Percentiles rank a stretch among this genome's conserved stretches.
phyloP scores from a whole-genome alignment of 768 basidiomycete species.

The Agrocybe pediades region DNA sequence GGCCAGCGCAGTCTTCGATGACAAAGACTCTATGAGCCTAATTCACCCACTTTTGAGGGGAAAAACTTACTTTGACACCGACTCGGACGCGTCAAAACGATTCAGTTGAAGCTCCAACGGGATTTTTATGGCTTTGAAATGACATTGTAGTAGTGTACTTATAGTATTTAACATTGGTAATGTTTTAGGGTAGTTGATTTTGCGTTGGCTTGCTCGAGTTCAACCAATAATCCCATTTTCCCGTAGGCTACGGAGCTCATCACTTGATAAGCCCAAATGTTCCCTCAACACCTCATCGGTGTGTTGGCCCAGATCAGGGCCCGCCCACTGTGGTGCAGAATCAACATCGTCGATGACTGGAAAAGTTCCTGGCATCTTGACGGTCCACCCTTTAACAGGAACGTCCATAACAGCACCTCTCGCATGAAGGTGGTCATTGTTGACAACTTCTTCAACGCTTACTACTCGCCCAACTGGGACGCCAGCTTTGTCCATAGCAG shows the following conservation, averaged over 20 bases:
- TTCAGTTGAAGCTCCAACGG: too few relatives aligned
- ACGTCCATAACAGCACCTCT: constrained; percentile 63
- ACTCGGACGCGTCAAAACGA: too few relatives aligned
- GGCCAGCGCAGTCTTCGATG: too few relatives aligned
- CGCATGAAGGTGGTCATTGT: constrained; percentile 54
- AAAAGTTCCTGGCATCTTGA: constrained; percentile 70
- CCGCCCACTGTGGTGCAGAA: constrained; percentile 64
- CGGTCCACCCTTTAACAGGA: constrained; percentile 54
- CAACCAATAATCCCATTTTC: constrained; percentile 44
- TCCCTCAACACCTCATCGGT: constrained; percentile 49
- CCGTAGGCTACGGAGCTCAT: constrained; percentile 40
- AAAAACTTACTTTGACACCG: too few relatives aligned
- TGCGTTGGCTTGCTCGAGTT: not conserved
- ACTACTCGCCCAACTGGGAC: constrained; percentile 69
- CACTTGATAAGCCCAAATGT: constrained; percentile 40
- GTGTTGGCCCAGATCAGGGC: constrained; percentile 65
- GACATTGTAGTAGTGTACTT: too few relatives aligned
- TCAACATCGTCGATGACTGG: constrained; percentile 64
- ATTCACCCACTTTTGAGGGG: too few relatives aligned
- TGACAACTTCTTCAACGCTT: constrained; percentile 63
- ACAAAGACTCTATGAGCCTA: too few relatives aligned
- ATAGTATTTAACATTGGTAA: too few relatives aligned
- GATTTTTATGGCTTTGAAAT: too few relatives aligned
- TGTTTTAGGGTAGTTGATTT: not conserved
- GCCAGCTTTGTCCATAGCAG: constrained; percentile 47